Conservation (phyloP, 164 flowering plant genomes). For the Warburgia ugandensis region DNA sequence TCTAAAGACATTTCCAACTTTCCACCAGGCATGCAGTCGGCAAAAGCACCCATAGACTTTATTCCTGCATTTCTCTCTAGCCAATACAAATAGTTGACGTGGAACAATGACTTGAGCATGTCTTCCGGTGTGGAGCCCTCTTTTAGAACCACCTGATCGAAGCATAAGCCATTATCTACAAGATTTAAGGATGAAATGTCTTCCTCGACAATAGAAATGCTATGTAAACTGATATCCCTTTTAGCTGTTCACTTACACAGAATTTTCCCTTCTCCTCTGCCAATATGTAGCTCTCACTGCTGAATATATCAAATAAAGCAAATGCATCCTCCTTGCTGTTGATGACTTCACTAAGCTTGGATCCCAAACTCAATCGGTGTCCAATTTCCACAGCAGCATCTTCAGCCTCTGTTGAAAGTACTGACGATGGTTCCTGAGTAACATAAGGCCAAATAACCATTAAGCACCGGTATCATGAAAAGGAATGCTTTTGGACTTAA, state of each 20-base stretch:
- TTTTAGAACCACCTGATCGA: conserved; percentile 71
- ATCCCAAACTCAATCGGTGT: conserved; percentile 60
- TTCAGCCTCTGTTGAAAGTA: conserved; percentile 68
- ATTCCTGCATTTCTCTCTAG: conserved; percentile 84
- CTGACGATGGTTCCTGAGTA: conserved; percentile 31
- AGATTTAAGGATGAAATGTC: neutral
- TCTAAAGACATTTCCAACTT: conserved; percentile 75
- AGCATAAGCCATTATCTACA: neutral
- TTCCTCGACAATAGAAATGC: neutral
- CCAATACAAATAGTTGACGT: conserved; percentile 89
- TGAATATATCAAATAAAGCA: conserved; percentile 67
- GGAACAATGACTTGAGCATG: conserved; percentile 90
- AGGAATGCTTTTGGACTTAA: too few relatives aligned
- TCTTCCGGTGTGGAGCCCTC: conserved; percentile 61
- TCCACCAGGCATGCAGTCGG: conserved; percentile 77
- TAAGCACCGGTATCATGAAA: too few relatives aligned
- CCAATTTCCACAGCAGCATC: conserved; percentile 76
- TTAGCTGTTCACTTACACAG: conserved; percentile 46
- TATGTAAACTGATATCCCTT: neutral
- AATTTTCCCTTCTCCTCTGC: conserved; percentile 60
- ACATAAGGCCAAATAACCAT: too few relatives aligned
- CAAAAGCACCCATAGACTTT: conserved; percentile 24
- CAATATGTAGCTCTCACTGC: conserved; percentile 65
- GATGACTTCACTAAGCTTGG: conserved; percentile 65
- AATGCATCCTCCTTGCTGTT: conserved; percentile 52